Evolutionary conservation across 805 yeast species (phyloP).

Genomic region (Candida sanyiensis): DNA sequence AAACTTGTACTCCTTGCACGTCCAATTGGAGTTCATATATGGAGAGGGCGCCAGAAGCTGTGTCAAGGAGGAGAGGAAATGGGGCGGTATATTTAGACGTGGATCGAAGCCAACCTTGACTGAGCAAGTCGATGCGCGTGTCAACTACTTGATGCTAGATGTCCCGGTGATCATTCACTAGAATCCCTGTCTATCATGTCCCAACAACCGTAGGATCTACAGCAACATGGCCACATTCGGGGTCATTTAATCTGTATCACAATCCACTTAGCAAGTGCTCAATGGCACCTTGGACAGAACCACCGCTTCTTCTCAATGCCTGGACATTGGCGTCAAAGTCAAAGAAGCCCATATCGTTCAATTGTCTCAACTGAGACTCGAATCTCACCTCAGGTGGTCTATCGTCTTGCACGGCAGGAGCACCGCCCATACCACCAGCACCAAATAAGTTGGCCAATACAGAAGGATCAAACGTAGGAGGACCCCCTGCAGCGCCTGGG

Average conservation of each 20-base stretch:
- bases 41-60: not conserved
- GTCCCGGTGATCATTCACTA: slow-evolving; percentile 2
- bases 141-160: not conserved
- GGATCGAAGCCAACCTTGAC: not conserved
- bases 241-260: too few species aligned
- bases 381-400: slow-evolving; percentile 80
- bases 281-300: slow-evolving; percentile 94
- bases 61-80: not conserved
- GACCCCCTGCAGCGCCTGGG: slow-evolving; percentile 20
- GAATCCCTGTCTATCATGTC: not conserved
- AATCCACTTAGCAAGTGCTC: slow-evolving; percentile 73
- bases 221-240: not conserved
- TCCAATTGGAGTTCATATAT: slow-evolving; percentile 6
- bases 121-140: not conserved
- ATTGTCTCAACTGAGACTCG: slow-evolving; percentile 64
- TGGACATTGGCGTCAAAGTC: slow-evolving; percentile 90
- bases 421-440: slow-evolving; percentile 19
- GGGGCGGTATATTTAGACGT: slow-evolving; percentile 1
- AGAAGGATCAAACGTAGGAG: slow-evolving; percentile 44
- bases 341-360: slow-evolving; percentile 80
- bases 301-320: slow-evolving; percentile 93
- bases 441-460: slow-evolving; percentile 41
- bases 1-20: slow-evolving; percentile 15
- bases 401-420: slow-evolving; percentile 35
- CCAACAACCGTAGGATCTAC: not conserved